phyloP scores from a whole-genome alignment of 1,284 basidiomycete genomes.

The Leccinum angustisporum region DNA sequence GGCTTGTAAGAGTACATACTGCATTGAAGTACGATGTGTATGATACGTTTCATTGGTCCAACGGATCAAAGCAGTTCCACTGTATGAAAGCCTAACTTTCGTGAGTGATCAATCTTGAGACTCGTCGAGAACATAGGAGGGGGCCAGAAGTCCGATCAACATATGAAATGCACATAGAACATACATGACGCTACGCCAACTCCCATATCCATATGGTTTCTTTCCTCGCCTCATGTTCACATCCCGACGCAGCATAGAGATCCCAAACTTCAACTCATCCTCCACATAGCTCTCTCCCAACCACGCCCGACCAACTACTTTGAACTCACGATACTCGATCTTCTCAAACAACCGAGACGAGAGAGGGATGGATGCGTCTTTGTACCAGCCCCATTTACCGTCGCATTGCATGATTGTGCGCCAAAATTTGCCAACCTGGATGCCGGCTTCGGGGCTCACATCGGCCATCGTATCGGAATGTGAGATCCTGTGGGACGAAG shows the following conservation, averaged over 20 bases:
- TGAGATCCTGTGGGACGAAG: neutral
- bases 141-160: neutral
- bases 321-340: slow-evolving; percentile 33
- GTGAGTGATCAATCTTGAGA: neutral
- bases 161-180: neutral
- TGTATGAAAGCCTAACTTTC: too few species aligned
- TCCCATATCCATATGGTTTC: neutral
- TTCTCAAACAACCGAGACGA: slow-evolving; percentile 34
- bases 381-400: slow-evolving; percentile 32
- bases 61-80: too few species aligned
- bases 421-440: slow-evolving; percentile 28
- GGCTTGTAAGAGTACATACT: too few species aligned
- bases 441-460: slow-evolving; percentile 10
- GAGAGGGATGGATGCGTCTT: slow-evolving; percentile 32
- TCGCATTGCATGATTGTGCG: slow-evolving; percentile 12
- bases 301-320: slow-evolving; percentile 22
- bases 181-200: neutral
- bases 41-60: too few species aligned
- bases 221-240: slow-evolving; percentile 20
- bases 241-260: slow-evolving; percentile 22
- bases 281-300: slow-evolving; percentile 16
- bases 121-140: neutral
- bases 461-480: neutral
- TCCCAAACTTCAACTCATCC: slow-evolving; percentile 20
- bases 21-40: too few species aligned